Evolutionary conservation across 306 rosid species (phyloP), one percentile per base, ranked within the genome.

Genomic region (Delonix regia): DNA sequence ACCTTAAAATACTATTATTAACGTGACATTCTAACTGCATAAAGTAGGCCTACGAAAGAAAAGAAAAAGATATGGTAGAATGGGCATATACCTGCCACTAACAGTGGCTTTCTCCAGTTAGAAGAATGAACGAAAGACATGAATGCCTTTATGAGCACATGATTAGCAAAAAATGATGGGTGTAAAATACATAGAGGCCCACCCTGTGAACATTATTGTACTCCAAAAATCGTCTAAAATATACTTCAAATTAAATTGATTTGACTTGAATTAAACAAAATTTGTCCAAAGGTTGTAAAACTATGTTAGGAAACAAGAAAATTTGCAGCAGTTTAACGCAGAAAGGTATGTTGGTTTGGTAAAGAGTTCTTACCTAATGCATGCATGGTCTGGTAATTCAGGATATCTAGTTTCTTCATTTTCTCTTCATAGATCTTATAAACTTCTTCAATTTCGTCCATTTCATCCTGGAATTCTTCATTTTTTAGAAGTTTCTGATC

Each of bases 301-400:
- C 14, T 57, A 13, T 57, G 3, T 22, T 22, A 10, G 11, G 0
- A 57, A 5, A 57, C 25, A 24, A 6, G 42, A 42, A 42, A 21
- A 24, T 10, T 13, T 39, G 18, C 10, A 5, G 16, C 53, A 56
- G 63, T 22, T 19, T 53, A 3, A 53, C 0, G 9, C 7, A 7
- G 2, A 61, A 80, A 60, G 49, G 14, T 24, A 53, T 44, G 44
- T 16, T 25, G 36, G 69, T 71, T 80, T 19, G 62, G 55, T 79
- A 81, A 89, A 75, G 38, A 92, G 53, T 79, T 83, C 94, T 79
- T 44, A 94, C 97, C 97, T 73, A 91, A 77, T 73, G 90, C 90
- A 89, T 94, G 97, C 97, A 94, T 86, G 84, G 91, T 81, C 84
- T 92, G 97, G 83, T 76, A 82, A 81, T 94, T 94, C 87, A 94